Evolutionary conservation across 257 asterid species (phyloP).

Genomic region (Nicotiana sylvestris): DNA sequence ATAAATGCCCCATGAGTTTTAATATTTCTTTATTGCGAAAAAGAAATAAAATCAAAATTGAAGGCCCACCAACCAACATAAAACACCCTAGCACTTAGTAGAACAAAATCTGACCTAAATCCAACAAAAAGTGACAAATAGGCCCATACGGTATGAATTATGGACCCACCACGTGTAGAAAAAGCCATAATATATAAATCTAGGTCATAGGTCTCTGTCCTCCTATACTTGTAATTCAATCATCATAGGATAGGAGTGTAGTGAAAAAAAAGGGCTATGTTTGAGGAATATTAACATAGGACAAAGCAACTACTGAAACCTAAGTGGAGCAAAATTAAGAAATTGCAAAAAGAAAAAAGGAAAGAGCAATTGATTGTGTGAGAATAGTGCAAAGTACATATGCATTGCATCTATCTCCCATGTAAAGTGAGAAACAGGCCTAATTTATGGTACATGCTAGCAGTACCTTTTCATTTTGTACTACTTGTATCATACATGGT

Average conservation of each 20-base stretch:
- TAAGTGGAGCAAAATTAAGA: slow-evolving; percentile 8
- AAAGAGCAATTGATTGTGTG: not conserved
- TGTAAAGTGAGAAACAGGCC: not conserved
- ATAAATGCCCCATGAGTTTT: slow-evolving; percentile 4
- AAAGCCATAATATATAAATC: not conserved
- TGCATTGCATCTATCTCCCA: slow-evolving; percentile 4
- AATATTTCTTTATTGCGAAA: slow-evolving; percentile 5
- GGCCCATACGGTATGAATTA: not conserved
- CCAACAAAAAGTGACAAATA: slow-evolving; percentile 11
- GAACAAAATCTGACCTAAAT: slow-evolving; percentile 12
- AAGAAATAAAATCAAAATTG: not conserved
- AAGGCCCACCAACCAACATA: slow-evolving; percentile 16
- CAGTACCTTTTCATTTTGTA: not conserved
- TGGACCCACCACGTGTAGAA: slow-evolving; percentile 33
- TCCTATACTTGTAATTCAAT: not conserved
- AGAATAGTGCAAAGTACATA: slow-evolving; percentile 7
- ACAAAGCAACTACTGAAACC: slow-evolving; percentile 14
- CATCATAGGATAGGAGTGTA: not conserved
- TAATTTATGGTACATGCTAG: not conserved
- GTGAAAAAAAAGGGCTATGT: not conserved
- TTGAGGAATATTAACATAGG: slow-evolving; percentile 10
- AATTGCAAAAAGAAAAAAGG: slow-evolving; percentile 1
- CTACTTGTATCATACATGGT: slow-evolving; percentile 1
- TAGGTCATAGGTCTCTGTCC: slow-evolving; percentile 6
- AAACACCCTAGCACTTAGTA: not conserved